Conservation (phyloP, 2,329 filamentous ascomycete species). For the Fusarium newnesense region DNA sequence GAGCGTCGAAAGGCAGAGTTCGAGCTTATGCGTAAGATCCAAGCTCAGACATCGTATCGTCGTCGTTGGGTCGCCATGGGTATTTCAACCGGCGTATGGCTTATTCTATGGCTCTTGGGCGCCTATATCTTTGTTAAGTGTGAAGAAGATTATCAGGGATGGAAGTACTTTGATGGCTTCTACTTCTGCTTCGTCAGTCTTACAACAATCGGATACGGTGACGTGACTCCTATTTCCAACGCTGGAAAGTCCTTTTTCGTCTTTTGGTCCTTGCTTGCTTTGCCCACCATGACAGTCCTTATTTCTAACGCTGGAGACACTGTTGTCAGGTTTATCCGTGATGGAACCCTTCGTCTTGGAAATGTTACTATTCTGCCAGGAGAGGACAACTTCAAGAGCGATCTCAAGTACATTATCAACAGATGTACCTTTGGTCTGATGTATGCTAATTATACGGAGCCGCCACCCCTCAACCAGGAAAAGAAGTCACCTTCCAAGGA, state of each 20-base stretch:
- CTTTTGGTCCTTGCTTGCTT: conserved; percentile 87
- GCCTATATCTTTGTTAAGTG: conserved; percentile 75
- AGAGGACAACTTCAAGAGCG: conserved; percentile 59
- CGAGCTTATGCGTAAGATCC: conserved; percentile 83
- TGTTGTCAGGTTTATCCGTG: conserved; percentile 71
- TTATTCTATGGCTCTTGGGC: conserved; percentile 82
- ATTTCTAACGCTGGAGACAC: conserved; percentile 88
- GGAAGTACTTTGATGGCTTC: conserved; percentile 82
- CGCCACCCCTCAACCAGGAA: conserved; percentile 3
- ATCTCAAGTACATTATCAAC: conserved; percentile 56
- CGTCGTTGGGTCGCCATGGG: conserved; percentile 80
- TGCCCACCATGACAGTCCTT: conserved; percentile 89
- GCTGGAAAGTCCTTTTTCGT: conserved; percentile 87
- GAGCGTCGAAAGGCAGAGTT: conserved; percentile 77
- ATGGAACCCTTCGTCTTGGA: conserved; percentile 66
- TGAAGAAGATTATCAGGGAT: conserved; percentile 64
- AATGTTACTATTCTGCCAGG: conserved; percentile 70
- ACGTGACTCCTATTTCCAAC: conserved; percentile 80
- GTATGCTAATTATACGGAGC: conserved; percentile 45
- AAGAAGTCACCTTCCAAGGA: background rate
- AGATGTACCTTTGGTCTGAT: conserved; percentile 56
- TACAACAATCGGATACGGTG: conserved; percentile 89
- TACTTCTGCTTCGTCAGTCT: conserved; percentile 90
- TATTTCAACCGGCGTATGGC: conserved; percentile 74
- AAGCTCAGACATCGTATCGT: conserved; percentile 70